Percentiles rank a stretch among this genome's conserved stretches.
Evolutionary conservation across 2,329 filamentous ascomycete species (phyloP).

Genomic region (Xylariaceae sp.): DNA sequence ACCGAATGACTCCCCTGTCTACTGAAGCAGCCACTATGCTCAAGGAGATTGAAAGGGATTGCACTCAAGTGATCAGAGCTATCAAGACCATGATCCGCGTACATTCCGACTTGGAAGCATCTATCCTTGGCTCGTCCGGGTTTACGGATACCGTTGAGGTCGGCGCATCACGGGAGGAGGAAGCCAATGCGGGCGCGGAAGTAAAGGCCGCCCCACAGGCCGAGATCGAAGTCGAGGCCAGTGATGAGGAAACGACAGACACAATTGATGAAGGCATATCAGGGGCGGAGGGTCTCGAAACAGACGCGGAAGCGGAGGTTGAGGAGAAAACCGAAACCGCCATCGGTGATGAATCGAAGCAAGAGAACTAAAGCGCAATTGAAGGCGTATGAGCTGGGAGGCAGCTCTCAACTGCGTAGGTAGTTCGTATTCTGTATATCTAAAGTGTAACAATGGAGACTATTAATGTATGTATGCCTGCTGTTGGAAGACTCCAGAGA

Average conservation of each 20-base stretch:
- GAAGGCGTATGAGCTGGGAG: neutral
- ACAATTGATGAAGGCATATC: no score
- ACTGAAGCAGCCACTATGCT: slow-evolving; percentile 38
- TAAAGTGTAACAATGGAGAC: slow-evolving; percentile 3
- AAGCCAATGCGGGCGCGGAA: neutral
- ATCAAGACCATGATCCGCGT: slow-evolving; percentile 31
- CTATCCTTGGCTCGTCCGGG: slow-evolving; percentile 24
- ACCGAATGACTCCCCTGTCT: slow-evolving; percentile 46
- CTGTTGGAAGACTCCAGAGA: no score
- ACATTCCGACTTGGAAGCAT: slow-evolving; percentile 25
- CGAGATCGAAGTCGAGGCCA: neutral
- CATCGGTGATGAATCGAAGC: no score
- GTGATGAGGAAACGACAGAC: neutral
- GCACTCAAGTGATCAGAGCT: slow-evolving; percentile 29
- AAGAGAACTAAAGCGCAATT: neutral
- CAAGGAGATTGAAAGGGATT: slow-evolving; percentile 36
- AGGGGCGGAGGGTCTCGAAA: no score
- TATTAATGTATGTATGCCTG: neutral
- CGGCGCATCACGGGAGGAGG: neutral
- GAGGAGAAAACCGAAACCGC: no score
- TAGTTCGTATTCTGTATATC: slow-evolving; percentile 4
- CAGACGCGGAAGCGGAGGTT: no score
- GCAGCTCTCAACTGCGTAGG: neutral
- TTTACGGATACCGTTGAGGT: slow-evolving; percentile 9
- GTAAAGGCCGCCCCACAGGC: neutral